Base-by-base conservation (phyloP, 208 protist genomes). In the Crithidia bombi region DNA sequence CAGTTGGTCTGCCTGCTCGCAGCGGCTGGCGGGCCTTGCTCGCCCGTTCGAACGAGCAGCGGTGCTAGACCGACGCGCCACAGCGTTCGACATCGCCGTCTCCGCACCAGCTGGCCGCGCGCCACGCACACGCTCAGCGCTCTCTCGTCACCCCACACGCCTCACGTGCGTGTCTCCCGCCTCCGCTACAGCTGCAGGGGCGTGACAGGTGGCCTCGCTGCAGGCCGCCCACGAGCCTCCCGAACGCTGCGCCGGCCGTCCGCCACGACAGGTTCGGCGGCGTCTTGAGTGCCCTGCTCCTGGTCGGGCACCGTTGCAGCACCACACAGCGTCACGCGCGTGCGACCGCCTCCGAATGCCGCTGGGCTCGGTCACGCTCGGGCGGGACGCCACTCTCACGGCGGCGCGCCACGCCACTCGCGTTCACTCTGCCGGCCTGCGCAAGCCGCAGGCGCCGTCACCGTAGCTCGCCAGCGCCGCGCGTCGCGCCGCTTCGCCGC, bases 301-400 rank as follows among this genome's bases (percentile, higher is more conserved):
- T n/a, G n/a, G n/a, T n/a, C n/a, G n/a, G n/a, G n/a, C n/a, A n/a
- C n/a, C n/a, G n/a, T n/a, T n/a, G n/a, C n/a, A n/a, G n/a, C n/a
- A n/a, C n/a, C 3, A 73, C 49, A 41, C 41, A 46, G 19, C 49
- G 72, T 15, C 68, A 57, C 19, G 79, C 81, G 2, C 73, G 57
- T 35, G 61, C 30, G 15, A 89, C 69, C 44, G 73, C 73, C 25
- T 49, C 63, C 41, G 69, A 51, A n/a, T 89, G 66, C 39, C 57
- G 76, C 55, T 93, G 85, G 0, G 88, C 79, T 28, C 85, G 88
- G 55, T 85, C 77, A 3, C 82, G 69, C 70, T 83, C 89, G 76
- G 90, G 90, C 15, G 68, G 83, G 75, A 85, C 85, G 44, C 85
- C 79, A 17, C 76, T 81, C 61, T 59, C 68, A 2, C 75, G 50